Evolutionary conservation across 352 stramenopile genomes (phyloP), one percentile per base, ranked within the genome.

Genomic region (Phytophthora sp.): DNA sequence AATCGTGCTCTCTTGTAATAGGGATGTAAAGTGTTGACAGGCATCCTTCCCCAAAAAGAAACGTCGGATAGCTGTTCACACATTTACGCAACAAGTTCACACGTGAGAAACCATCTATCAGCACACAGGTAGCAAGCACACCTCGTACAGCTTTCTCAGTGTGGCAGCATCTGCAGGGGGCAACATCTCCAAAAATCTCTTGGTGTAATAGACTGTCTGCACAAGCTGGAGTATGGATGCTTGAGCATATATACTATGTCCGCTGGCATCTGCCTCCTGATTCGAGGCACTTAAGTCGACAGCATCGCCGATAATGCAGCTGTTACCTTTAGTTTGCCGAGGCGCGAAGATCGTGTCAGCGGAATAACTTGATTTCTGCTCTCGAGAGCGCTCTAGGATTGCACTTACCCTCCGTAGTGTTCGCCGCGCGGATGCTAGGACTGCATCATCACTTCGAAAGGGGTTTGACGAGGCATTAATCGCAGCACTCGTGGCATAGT

Each of bases 161-260:
- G 27, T 39, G 13, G 50, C 49, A 2, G 50, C 44, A 23, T 80
- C 74, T 20, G 27, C 31, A 13, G 51, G 20, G 5, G 68, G 45
- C 15, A 82, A 20, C 38, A 55, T 28, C 3, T 17, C 2, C 12
- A 78, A 32, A 44, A 82, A 82, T 2, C 38, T 23, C 11, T 54
- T 45, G 11, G 46, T 43, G 30, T 78, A 80, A 23, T 82, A 74
- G 4, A 56, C 13, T 20, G 70, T 82, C 17, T 82, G 74, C 17
- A 82, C 52, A 7, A 82, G 52, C 56, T 82, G 71, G 2, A 82
- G 62, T 34, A 82, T 63, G 2, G 67, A 74, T 20, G 70, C 74
- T 15, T 71, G 74, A 44, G 63, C 65, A 48, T 74, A 82, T 5
- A 76, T 21, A 43, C 46, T 26, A 15, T 11, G 17, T 2, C 32